Percentiles rank a stretch among this genome's conserved stretches.
These are phyloP conservation scores for Clarireedia sp. DNA, from an alignment of 2,329 filamentous ascomycete species.

Conservation along the genomic window DNA sequence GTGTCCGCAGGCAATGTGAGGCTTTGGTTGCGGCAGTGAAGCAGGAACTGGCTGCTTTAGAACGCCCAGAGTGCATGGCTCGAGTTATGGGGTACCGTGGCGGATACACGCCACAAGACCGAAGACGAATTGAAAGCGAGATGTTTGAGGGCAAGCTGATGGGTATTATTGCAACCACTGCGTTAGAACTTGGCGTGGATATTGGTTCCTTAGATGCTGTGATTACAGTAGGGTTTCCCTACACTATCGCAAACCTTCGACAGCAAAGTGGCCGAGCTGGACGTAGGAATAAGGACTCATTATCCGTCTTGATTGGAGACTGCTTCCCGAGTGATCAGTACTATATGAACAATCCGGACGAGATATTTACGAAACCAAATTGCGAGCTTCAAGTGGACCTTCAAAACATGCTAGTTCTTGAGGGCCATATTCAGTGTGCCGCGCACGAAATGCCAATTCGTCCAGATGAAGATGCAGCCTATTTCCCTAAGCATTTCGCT, in stretches of 20 bases:
- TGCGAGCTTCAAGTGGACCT: conserved; percentile 84
- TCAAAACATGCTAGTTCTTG: conserved; percentile 81
- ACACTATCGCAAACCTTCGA: conserved; percentile 86
- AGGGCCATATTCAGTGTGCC: conserved; percentile 92
- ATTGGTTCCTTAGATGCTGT: conserved; percentile 93
- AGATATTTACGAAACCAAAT: conserved; percentile 88
- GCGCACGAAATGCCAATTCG: conserved; percentile 90
- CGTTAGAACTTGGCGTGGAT: conserved; percentile 88
- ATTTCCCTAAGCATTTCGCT: conserved; percentile 69
- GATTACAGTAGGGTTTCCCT: conserved; percentile 88
- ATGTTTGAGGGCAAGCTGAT: conserved; percentile 96
- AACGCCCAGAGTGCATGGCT: conserved; percentile 64
- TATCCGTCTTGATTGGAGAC: conserved; percentile 85
- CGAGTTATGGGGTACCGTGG: conserved; percentile 94
- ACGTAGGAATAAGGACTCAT: conserved; percentile 82
- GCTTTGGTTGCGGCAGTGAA: conserved; percentile 72
- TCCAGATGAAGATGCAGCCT: conserved; percentile 64
- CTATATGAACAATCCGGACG: conserved; percentile 93
- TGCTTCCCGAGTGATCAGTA: conserved; percentile 87
- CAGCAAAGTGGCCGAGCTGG: conserved; percentile 94
- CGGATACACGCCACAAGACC: conserved; percentile 87
- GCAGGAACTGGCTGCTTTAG: conserved; percentile 64
- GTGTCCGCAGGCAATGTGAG: conserved; percentile 83
- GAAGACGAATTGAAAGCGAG: conserved; percentile 79
- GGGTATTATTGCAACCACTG: conserved; percentile 88